Base-by-base conservation (phyloP, 768 basidiomycete genomes). In the Psilocybe tampanensis region DNA sequence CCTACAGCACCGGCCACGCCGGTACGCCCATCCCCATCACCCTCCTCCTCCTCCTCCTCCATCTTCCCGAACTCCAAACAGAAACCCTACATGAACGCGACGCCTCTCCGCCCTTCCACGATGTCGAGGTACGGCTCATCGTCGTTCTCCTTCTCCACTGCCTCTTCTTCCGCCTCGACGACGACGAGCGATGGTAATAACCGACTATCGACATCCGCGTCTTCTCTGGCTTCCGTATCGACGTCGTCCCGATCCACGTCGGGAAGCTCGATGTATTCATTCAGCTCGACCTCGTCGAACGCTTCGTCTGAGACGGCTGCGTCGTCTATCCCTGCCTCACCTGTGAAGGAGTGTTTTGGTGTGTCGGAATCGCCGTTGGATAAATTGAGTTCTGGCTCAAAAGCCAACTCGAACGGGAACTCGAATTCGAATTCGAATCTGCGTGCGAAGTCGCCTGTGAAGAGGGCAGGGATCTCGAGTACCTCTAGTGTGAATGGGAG, bases 211-310 rank as follows among this genome's bases (percentile, higher is more conserved):
- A 24, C 55, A 4, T 64, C 62, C 19, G 26, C 43, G 7, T 64
- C 59, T 5, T 70, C 72, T 1, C 9, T 29, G 29, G 29, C 29
- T 29, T 29, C 29, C 5, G 29, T 29, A 29, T 64, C 65, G 4
- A 55, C 67, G 2, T 72, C 75, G 0, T 72, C 76, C 1, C 68
- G 79, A 11, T 80, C 80, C 9, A 69, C 76, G 2, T 80, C 80
- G 5, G 73, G 74, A 36, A 73, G 76, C 56, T 78, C 79, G 5
- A 62, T 66, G 3, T 64, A 72, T 5, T 80, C 80, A 0, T 76
- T 77, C 48, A 76, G 76, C 1, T 78, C 78, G 0, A 74, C 76
- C 8, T 76, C 76, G 15, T 80, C 72, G 8, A 74, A 74, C 44
- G 68, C 72, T 3, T 79, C 81, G 17, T 77, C 76, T 7, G 73